Conservation (phyloP, 23 red algal species). For the Cyanidiococcus yangmingshanensis region DNA sequence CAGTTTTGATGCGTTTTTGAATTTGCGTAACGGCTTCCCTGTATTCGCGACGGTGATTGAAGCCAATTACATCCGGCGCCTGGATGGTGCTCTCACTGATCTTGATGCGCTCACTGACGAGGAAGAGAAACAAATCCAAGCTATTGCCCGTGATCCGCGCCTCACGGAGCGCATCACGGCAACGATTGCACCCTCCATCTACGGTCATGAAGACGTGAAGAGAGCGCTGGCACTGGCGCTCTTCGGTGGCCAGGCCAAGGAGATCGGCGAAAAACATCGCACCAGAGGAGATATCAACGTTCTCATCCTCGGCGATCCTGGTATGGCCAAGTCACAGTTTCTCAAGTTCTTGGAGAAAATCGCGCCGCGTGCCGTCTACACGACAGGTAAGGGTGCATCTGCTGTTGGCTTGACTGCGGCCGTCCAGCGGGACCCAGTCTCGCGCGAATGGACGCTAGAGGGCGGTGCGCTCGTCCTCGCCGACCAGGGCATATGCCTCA, state of each 20-base stretch:
- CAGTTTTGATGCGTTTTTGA: constrained; percentile 61
- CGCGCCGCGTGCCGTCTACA: constrained; percentile 82
- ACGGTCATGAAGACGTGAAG: constrained; percentile 87
- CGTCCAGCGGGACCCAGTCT: constrained; percentile 82
- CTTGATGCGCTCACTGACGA: constrained; percentile 77
- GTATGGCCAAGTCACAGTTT: constrained; percentile 97
- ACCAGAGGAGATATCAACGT: constrained; percentile 96
- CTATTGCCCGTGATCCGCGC: constrained; percentile 48
- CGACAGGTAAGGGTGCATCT: constrained; percentile 96
- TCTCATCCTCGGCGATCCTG: constrained; percentile 88
- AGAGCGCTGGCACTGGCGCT: constrained; percentile 73
- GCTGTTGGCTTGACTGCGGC: constrained; percentile 94
- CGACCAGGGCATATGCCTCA: constrained; percentile 87
- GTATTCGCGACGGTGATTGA: constrained; percentile 88
- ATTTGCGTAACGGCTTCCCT: constrained; percentile 84
- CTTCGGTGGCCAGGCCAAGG: constrained; percentile 88
- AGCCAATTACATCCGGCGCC: constrained; percentile 81
- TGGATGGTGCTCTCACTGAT: constrained; percentile 66
- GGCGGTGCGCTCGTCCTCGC: constrained; percentile 94
- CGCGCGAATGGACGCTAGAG: constrained; percentile 94
- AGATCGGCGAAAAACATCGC: constrained; percentile 88
- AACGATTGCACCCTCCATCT: constrained; percentile 94
- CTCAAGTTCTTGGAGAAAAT: constrained; percentile 97
- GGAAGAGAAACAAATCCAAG: constrained; percentile 58
- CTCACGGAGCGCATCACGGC: constrained; percentile 77